Percentiles rank a stretch among this genome's conserved stretches.
Conservation (phyloP, 2,329 filamentous ascomycete genomes). For the Hypoxylon sp. region DNA sequence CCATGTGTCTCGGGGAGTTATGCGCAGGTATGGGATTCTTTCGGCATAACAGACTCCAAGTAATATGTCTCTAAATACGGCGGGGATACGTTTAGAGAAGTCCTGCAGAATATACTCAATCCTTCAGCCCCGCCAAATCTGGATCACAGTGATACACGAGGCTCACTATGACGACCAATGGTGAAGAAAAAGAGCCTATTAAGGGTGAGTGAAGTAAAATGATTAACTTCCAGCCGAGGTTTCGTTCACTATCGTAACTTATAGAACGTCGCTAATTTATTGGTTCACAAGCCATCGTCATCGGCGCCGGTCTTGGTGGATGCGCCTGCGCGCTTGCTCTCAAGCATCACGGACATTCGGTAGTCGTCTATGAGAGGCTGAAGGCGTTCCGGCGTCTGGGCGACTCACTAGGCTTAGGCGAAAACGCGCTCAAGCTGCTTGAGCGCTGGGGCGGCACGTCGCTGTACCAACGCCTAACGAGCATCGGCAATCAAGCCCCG, state of each 20-base stretch:
- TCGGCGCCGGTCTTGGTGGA: constrained; percentile 66
- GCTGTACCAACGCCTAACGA: constrained; percentile 57
- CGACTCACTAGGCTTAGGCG: constrained; percentile 62
- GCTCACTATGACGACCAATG: constrained; percentile 29
- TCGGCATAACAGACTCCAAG: constrained; percentile 16
- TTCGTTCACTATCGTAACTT: not conserved
- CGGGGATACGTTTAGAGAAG: constrained; percentile 3
- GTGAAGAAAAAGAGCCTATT: constrained; percentile 32
- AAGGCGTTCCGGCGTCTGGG: constrained; percentile 60
- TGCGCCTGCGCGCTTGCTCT: constrained; percentile 65
- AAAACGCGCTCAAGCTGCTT: constrained; percentile 63
- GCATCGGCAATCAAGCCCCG: constrained; percentile 63
- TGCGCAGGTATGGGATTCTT: constrained; percentile 19
- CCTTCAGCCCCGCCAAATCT: not conserved
- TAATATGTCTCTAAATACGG: constrained; percentile 28
- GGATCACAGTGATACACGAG: not conserved
- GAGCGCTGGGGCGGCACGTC: constrained; percentile 60
- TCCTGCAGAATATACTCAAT: constrained; percentile 7
- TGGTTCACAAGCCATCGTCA: constrained; percentile 59
- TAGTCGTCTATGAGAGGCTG: constrained; percentile 62
- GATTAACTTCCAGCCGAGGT: not conserved
- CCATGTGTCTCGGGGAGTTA: constrained; percentile 20
- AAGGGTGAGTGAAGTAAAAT: constrained; percentile 33
- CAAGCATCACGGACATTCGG: constrained; percentile 61
- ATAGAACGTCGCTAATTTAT: constrained; percentile 3